phyloP scores from a whole-genome alignment of 1,139 yeast genomes.

The Entelexis paramagnoliae region DNA sequence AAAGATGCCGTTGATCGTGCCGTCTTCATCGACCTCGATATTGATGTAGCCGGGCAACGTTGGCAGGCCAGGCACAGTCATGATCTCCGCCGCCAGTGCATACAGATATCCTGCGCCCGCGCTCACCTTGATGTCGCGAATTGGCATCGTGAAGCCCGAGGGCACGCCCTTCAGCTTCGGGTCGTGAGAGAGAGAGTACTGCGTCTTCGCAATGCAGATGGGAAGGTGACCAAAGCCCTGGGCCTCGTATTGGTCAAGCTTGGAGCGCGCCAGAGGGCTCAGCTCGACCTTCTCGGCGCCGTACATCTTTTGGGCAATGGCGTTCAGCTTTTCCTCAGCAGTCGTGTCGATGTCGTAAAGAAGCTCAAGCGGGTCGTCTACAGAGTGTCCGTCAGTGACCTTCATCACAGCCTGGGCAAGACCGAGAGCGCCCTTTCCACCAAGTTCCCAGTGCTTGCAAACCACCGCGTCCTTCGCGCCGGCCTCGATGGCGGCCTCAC shows the following conservation, averaged over 20 bases:
- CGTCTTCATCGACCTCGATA: conserved; percentile 86
- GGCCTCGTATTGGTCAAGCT: conserved; percentile 69
- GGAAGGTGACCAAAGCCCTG: conserved; percentile 93
- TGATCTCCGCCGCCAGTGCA: conserved; percentile 94
- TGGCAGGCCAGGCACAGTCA: conserved; percentile 95
- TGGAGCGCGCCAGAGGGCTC: conserved; percentile 71
- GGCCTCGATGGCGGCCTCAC: conserved; percentile 75
- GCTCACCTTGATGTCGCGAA: conserved; percentile 85
- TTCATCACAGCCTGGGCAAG: conserved; percentile 77
- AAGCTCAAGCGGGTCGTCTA: conserved; percentile 47
- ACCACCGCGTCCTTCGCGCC: conserved; percentile 93
- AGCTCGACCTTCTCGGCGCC: conserved; percentile 89
- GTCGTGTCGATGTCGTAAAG: conserved; percentile 61
- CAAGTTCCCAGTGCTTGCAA: conserved; percentile 96
- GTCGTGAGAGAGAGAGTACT: conserved; percentile 91
- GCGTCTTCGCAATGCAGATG: conserved; percentile 95
- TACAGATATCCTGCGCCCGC: conserved; percentile 96
- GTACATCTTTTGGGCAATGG: conserved; percentile 84
- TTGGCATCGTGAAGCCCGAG: conserved; percentile 85
- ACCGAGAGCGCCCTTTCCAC: conserved; percentile 87
- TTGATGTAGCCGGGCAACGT: conserved; percentile 96
- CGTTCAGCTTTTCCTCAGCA: conserved; percentile 72
- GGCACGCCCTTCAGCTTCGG: conserved; percentile 93
- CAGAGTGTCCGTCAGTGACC: conserved; percentile 45
- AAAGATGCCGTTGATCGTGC: conserved; percentile 91